Percentiles rank a stretch among this genome's conserved stretches.
Evolutionary conservation across 192 early-diverging fungal genomes (phyloP).

Genomic region (Umbelopsis isabellina): DNA sequence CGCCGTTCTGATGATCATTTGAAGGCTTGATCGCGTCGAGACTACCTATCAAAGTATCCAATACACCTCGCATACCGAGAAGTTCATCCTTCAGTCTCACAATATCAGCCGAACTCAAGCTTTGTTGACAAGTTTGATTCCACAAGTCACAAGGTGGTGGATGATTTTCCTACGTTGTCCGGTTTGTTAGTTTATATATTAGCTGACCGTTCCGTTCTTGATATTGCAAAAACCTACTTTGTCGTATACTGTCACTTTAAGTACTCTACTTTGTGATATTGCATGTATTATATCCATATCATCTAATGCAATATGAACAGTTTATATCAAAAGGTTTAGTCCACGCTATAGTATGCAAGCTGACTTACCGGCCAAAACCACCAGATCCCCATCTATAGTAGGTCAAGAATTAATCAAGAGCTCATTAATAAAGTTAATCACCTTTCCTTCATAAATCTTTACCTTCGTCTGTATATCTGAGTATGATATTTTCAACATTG

Average conservation of each 20-base stretch:
- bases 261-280: slow-evolving; percentile 44
- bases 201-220: too few species aligned
- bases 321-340: not conserved
- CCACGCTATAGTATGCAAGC: not conserved
- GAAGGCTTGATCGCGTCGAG: too few species aligned
- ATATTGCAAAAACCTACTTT: slow-evolving; percentile 9
- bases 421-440: not conserved
- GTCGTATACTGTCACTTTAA: slow-evolving; percentile 52
- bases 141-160: slow-evolving; percentile 7
- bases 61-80: not conserved
- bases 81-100: slow-evolving; percentile 25
- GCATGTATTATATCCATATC: slow-evolving; percentile 55
- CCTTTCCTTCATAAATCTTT: slow-evolving; percentile 30
- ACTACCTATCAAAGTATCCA: too few species aligned
- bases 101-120: slow-evolving; percentile 35
- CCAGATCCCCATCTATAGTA: slow-evolving; percentile 50
- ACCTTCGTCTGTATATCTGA: slow-evolving; percentile 55
- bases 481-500: slow-evolving; percentile 44
- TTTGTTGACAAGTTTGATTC: not conserved
- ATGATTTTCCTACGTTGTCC: not conserved
- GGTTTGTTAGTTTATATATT: not conserved
- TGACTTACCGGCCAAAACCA: slow-evolving; percentile 44
- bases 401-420: not conserved
- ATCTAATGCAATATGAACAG: slow-evolving; percentile 26
- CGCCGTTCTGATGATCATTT: too few species aligned